Evolutionary conservation across 2,329 filamentous ascomycete species (phyloP).

Genomic region (Verticillium dahliae): DNA sequence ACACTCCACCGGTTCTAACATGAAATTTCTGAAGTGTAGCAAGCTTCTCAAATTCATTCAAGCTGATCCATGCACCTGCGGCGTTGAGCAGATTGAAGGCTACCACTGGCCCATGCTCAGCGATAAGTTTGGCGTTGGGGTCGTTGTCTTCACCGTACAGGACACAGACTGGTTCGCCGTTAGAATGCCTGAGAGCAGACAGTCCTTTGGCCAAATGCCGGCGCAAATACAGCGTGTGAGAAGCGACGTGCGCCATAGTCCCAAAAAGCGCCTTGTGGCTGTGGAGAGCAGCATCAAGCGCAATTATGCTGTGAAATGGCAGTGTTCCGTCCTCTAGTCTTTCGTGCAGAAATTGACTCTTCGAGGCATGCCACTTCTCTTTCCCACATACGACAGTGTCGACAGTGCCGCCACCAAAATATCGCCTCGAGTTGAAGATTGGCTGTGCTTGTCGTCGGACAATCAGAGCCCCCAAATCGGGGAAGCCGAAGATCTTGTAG

Average conservation of each 20-base stretch:
- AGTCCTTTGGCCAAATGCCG: conserved; percentile 54
- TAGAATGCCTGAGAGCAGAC: conserved; percentile 57
- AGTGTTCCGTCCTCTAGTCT: conserved; percentile 86
- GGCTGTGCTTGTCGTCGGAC: conserved; percentile 64
- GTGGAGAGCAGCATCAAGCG: conserved; percentile 67
- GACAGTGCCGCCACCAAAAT: conserved; percentile 93
- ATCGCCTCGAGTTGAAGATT: conserved; percentile 61
- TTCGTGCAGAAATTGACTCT: conserved; percentile 67
- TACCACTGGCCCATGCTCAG: conserved; percentile 58
- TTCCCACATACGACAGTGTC: conserved; percentile 77
- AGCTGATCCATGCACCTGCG: conserved; percentile 67
- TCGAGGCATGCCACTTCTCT: conserved; percentile 77
- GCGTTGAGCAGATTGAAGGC: conserved; percentile 76
- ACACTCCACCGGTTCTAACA: conserved; percentile 80
- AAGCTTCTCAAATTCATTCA: conserved; percentile 81
- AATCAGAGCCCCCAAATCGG: conserved; percentile 80
- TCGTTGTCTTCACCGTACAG: conserved; percentile 48
- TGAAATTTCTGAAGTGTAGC: conserved; percentile 74
- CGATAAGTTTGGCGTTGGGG: conserved; percentile 22
- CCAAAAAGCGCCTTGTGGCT: conserved; percentile 65
- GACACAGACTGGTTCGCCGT: conserved; percentile 57
- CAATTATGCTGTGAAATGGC: conserved; percentile 84
- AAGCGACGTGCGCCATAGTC: conserved; percentile 61
- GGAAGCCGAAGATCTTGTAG: conserved; percentile 98
- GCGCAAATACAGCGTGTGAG: conserved; percentile 63